Conservation (phyloP, 805 yeast genomes). For the Wickerhamomyces kurtzmanii region DNA sequence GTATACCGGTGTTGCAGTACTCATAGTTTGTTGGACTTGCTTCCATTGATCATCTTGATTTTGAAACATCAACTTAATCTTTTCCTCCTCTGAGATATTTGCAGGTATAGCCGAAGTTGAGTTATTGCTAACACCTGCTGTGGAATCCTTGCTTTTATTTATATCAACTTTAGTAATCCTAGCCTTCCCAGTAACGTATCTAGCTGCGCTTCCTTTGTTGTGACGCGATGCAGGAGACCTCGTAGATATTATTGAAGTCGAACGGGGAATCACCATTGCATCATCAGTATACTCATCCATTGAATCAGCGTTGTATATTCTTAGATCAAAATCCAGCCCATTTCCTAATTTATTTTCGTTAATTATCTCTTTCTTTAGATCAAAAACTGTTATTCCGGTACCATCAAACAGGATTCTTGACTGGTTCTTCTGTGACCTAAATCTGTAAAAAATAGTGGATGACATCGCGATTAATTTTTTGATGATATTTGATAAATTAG, state of each 20-base stretch:
- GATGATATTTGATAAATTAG: too few relatives aligned
- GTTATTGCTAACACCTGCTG: slow-evolving; percentile 3
- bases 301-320: slow-evolving; percentile 62
- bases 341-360: slow-evolving; percentile 70
- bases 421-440: slow-evolving; percentile 73
- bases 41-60: slow-evolving; percentile 94
- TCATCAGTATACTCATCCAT: slow-evolving; percentile 78
- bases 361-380: slow-evolving; percentile 84
- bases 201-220: slow-evolving; percentile 42
- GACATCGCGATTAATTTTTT: too few relatives aligned
- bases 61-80: slow-evolving; percentile 83
- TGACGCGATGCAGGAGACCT: slow-evolving; percentile 58
- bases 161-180: slow-evolving; percentile 27
- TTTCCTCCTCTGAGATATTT: slow-evolving; percentile 67
- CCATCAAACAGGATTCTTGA: slow-evolving; percentile 87
- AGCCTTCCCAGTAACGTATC: slow-evolving; percentile 71
- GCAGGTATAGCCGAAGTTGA: slow-evolving; percentile 9
- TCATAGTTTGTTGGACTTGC: slow-evolving; percentile 85
- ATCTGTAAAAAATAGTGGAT: slow-evolving; percentile 79
- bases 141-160: slow-evolving; percentile 14
- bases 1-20: slow-evolving; percentile 72
- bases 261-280: slow-evolving; percentile 82
- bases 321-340: slow-evolving; percentile 76
- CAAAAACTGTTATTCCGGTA: slow-evolving; percentile 92
- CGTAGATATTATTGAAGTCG: slow-evolving; percentile 72